phyloP scores from a whole-genome alignment of 176 grass and related monocot species.

The Musa troglodytarum region DNA sequence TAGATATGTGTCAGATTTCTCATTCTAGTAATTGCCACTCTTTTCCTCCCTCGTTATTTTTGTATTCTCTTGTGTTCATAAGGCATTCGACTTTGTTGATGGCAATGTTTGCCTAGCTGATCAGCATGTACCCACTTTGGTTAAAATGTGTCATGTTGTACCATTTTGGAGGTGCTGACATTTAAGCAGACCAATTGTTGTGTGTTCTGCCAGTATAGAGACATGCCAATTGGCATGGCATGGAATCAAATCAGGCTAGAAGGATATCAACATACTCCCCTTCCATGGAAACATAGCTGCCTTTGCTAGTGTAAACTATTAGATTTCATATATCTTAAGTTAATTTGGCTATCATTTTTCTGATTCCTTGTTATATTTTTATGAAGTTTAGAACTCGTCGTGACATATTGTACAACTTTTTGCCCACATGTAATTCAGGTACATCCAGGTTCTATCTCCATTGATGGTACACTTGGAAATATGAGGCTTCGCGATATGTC shows the following conservation, averaged over 20 bases:
- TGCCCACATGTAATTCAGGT: constrained; percentile 32
- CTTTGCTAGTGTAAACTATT: neutral
- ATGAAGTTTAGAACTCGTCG: neutral
- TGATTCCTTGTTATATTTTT: neutral
- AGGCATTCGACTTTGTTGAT: too few species aligned
- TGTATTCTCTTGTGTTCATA: too few species aligned
- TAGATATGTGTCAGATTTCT: neutral
- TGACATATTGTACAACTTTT: neutral
- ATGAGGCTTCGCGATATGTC: constrained; percentile 93
- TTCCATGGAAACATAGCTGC: too few species aligned
- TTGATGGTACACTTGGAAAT: constrained; percentile 84
- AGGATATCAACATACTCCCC: too few species aligned
- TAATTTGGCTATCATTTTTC: neutral
- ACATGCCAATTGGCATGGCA: too few species aligned
- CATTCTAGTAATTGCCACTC: neutral
- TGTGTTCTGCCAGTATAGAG: too few species aligned
- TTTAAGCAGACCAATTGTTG: too few species aligned
- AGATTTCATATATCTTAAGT: neutral
- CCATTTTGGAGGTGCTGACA: too few species aligned
- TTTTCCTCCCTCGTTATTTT: neutral
- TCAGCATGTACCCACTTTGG: too few species aligned
- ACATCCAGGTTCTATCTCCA: constrained; percentile 82
- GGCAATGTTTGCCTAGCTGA: too few species aligned
- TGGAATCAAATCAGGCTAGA: too few species aligned
- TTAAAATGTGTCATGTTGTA: too few species aligned